Base-by-base conservation (phyloP, 2,329 filamentous ascomycete genomes). In the Aspergillus sclerotialis region DNA sequence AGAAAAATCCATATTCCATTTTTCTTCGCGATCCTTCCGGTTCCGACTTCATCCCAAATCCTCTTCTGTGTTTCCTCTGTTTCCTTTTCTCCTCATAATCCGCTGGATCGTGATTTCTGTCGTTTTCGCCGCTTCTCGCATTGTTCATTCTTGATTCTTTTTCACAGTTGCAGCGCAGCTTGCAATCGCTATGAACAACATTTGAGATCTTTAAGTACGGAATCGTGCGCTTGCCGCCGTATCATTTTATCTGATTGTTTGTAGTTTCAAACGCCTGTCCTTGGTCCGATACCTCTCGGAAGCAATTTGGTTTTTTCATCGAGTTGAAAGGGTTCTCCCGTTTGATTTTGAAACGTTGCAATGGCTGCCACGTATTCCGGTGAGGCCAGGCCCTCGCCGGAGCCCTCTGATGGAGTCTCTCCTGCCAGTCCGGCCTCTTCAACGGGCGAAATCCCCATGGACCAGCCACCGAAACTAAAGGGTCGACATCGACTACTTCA, bases 401-500 rank as follows among this genome's bases (percentile, higher is more conserved):
- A n/a, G n/a, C 10, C 19, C 7, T 23, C 19, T 12, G 58, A 48
- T 28, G 37, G 43, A 10, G 45, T 49, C 30, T 58, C 61, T 10
- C 56, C 63, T 5, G 47, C 43, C 13, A 65, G 52, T 36, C 55
- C 61, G 27, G 41, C 49, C 31, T 57, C 60, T 10, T 48, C 50
- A 9, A 39, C 46, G 19, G 61, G 54, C 4, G 52, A 60, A 40
- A 60, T 62, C 10, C 56, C 63, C 4, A 39, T 60, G 32, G 64
- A 64, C 18, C 60, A 58, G 25, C 63, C 61, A 3, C 68, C 67
- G 16, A 86, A 82, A 60, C 68, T 75, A 37, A 87, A 80, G 56
- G 75, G 78, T 34, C 76, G 83, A 30, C 77, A 80, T 49, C 77
- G 80, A 39, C 62, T 94, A 21, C 67, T 93, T 12, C 78, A 80